A percentile compares a stretch with the other conserved stretches of the same genome.
These are phyloP conservation scores for Inosperma sp. DNA, from an alignment of 768 basidiomycete genomes.

Conservation along the genomic window DNA sequence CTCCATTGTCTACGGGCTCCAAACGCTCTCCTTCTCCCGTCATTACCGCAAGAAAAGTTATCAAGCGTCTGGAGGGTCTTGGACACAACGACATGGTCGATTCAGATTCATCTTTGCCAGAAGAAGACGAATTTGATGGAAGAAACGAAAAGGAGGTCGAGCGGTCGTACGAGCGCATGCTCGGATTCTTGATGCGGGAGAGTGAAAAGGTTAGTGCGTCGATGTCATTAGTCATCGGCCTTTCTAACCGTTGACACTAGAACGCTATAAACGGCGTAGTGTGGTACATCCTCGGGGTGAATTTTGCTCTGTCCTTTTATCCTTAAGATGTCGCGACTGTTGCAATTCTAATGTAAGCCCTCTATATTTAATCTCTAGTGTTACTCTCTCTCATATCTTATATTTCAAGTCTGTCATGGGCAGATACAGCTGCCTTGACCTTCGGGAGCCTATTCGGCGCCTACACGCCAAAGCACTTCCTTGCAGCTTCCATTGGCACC, in stretches of 20 bases:
- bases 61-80: slow-evolving; percentile 44
- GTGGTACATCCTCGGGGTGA: slow-evolving; percentile 86
- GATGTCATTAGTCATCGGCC: background rate
- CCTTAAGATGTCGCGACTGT: slow-evolving; percentile 89
- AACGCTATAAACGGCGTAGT: slow-evolving; percentile 80
- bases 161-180: slow-evolving; percentile 58
- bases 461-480: slow-evolving; percentile 51
- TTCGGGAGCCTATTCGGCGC: slow-evolving; percentile 81
- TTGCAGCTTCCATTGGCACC: slow-evolving; percentile 66
- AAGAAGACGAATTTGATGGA: slow-evolving; percentile 35
- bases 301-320: slow-evolving; percentile 67
- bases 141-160: slow-evolving; percentile 41
- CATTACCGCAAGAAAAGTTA: slow-evolving; percentile 42
- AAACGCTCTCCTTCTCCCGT: slow-evolving; percentile 49
- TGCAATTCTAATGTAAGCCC: slow-evolving; percentile 79
- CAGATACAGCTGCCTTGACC: slow-evolving; percentile 90
- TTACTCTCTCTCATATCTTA: background rate
- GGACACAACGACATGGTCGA: slow-evolving; percentile 35
- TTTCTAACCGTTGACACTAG: slow-evolving; percentile 28
- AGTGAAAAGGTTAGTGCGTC: slow-evolving; percentile 60
- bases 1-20: slow-evolving; percentile 16
- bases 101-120: slow-evolving; percentile 25
- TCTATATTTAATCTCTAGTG: slow-evolving; percentile 2
- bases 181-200: slow-evolving; percentile 89
- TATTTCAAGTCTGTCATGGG: slow-evolving; percentile 78